Conservation (phyloP, 768 basidiomycete genomes). For the Lentinula sp. region DNA sequence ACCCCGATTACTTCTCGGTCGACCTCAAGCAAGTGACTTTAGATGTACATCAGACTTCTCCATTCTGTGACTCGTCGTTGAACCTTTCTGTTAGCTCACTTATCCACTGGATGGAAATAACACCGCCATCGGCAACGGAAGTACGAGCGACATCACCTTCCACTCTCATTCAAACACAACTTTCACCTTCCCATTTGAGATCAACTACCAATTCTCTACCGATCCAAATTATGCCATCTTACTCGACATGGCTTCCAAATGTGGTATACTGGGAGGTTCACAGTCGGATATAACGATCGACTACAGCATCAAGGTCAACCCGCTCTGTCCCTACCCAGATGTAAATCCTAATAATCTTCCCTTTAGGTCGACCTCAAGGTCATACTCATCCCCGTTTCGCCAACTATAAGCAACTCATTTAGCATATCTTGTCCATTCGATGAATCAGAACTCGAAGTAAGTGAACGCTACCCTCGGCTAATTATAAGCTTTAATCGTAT, state of each 20-base stretch:
- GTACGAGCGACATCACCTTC: slow-evolving; percentile 37
- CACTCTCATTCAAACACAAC: slow-evolving; percentile 49
- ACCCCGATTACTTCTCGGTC: slow-evolving; percentile 78
- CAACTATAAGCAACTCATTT: slow-evolving; percentile 55
- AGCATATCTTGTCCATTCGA: slow-evolving; percentile 61
- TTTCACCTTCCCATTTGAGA: slow-evolving; percentile 70
- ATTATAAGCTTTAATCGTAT: neutral
- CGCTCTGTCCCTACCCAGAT: neutral
- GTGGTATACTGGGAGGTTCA: slow-evolving; percentile 42
- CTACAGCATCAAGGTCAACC: slow-evolving; percentile 61
- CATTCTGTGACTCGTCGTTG: neutral
- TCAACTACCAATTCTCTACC: slow-evolving; percentile 49
- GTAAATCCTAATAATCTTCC: neutral
- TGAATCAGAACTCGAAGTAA: slow-evolving; percentile 21
- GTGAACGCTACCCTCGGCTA: neutral
- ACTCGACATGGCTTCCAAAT: slow-evolving; percentile 56
- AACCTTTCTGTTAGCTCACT: slow-evolving; percentile 38
- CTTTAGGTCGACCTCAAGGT: slow-evolving; percentile 58
- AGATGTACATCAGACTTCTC: slow-evolving; percentile 30
- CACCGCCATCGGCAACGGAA: slow-evolving; percentile 62
- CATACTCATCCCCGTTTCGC: slow-evolving; percentile 60
- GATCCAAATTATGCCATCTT: slow-evolving; percentile 53
- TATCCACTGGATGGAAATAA: slow-evolving; percentile 74
- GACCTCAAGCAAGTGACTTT: slow-evolving; percentile 60
- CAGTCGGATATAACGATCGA: slow-evolving; percentile 48